These are phyloP conservation scores for Cladosporium austrohemisphaericum DNA, from an alignment of 2,329 filamentous ascomycete species.

Conservation along the genomic window DNA sequence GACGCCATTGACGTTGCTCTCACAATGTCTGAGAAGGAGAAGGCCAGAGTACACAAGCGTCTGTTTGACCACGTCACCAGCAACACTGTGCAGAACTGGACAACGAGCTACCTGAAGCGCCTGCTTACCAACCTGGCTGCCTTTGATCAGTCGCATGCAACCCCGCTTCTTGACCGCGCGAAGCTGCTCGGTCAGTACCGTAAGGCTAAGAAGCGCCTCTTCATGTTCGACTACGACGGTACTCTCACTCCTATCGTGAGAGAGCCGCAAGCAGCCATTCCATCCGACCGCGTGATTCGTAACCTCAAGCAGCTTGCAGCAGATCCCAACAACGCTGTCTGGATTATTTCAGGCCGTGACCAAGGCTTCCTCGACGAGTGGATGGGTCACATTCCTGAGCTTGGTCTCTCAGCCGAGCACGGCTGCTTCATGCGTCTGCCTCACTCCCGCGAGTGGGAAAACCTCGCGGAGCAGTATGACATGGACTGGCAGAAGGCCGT, in stretches of 20 bases:
- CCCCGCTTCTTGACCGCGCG: constrained; percentile 74
- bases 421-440: constrained; percentile 91
- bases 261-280: constrained; percentile 83
- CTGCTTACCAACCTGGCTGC: constrained; percentile 76
- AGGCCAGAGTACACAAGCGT: constrained; percentile 64
- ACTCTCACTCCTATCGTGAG: constrained; percentile 93
- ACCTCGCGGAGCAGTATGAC: constrained; percentile 78
- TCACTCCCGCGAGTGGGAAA: constrained; percentile 74
- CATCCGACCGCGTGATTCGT: constrained; percentile 75
- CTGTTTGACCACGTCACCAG: constrained; percentile 81
- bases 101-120: constrained; percentile 71
- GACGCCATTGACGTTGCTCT: constrained; percentile 78
- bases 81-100: constrained; percentile 85
- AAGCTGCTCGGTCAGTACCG: constrained; percentile 71
- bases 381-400: constrained; percentile 81
- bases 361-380: constrained; percentile 87
- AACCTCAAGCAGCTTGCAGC: constrained; percentile 75
- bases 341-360: constrained; percentile 96
- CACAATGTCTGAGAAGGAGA: constrained; percentile 66
- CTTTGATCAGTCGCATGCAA: constrained; percentile 69
- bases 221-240: constrained; percentile 99
- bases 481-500: constrained; percentile 93
- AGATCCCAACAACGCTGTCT: constrained; percentile 82
- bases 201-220: constrained; percentile 71
- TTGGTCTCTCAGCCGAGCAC: constrained; percentile 96